Evolutionary conservation across 108 stramenopile species (phyloP), one percentile per base, ranked within the genome.

Genomic region (Skeletonema marinoi): DNA sequence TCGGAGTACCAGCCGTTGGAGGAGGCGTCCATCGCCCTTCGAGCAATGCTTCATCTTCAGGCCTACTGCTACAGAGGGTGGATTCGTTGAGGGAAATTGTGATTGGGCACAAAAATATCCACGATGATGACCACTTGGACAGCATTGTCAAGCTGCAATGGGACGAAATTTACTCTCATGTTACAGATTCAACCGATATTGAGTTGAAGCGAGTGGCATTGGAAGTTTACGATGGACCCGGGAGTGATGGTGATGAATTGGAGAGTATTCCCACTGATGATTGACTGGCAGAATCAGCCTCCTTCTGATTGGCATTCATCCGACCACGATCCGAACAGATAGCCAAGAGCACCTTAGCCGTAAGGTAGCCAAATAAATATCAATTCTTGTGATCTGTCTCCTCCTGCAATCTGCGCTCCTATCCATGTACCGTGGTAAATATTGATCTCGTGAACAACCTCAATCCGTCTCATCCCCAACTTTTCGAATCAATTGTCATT

Each of bases 1-100:
- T 90, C 56, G 87, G 90, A 6, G 92, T 92, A 9, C 92, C 92
- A 10, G 77, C 87, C 46, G 16, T 51, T 56, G 83, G 79, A 42
- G 66, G 78, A 64, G 75, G 76, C 11, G 41, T 32, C 17, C 41
- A 58, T 48, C 54, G 64, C 0, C 50, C 65, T 19, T 70, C 51
- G 56, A 63, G 66, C 16, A 64, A 30, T 66, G 71, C 78, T 9
- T 70, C 63, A 39, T 74, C 73, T 0, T 75, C 60, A 12, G 82
- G 75, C 32, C 58, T 81, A 14, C 60, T 87, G 82, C 61, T 89
- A 58, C 81, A 74, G 60, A 75, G 86, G 21, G 84, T 89, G 17
- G 86, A 87, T 66, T 32, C 36, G 32, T 25, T 89, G 77, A 63
- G 78, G 66, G 85, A 87, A n/a, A 36, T n/a, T 32, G 67, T 86